These are phyloP conservation scores for Gonapodya sp. DNA, from an alignment of 192 early-diverging fungal genomes.

Conservation along the genomic window DNA sequence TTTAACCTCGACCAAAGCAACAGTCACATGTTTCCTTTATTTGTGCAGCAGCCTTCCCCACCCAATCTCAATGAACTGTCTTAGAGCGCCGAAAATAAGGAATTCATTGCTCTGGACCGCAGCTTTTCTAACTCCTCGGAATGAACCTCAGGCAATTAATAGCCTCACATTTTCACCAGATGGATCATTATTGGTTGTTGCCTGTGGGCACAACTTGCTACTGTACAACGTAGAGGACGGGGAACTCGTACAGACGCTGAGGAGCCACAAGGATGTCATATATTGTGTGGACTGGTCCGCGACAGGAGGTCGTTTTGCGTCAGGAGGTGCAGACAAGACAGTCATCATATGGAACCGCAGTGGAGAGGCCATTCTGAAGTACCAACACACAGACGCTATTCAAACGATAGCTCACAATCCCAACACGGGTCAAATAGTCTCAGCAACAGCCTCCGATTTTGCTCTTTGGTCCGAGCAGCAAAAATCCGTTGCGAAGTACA, in stretches of 20 bases:
- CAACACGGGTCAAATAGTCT: conserved; percentile 34
- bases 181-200: conserved; percentile 35
- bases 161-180: conserved; percentile 39
- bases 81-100: no score
- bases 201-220: conserved; percentile 38
- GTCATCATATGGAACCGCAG: conserved; percentile 45
- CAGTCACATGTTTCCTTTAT: no score
- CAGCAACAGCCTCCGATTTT: conserved; percentile 42
- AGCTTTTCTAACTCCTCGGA: background rate
- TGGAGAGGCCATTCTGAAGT: conserved; percentile 44
- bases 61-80: no score
- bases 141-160: conserved; percentile 33
- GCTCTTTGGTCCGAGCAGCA: conserved; percentile 45
- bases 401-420: conserved; percentile 37
- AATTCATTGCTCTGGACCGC: background rate
- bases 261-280: conserved; percentile 46
- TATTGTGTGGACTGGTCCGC: conserved; percentile 28
- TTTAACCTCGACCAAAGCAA: no score
- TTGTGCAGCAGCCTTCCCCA: no score
- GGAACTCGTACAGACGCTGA: conserved; percentile 37
- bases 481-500: conserved; percentile 43
- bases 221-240: conserved; percentile 42
- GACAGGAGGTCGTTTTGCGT: conserved; percentile 22
- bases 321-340: conserved; percentile 49
- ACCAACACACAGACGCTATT: conserved; percentile 44